Evolutionary conservation across 352 stramenopile genomes (phyloP).

Genomic region (Pythium utonaiense): DNA sequence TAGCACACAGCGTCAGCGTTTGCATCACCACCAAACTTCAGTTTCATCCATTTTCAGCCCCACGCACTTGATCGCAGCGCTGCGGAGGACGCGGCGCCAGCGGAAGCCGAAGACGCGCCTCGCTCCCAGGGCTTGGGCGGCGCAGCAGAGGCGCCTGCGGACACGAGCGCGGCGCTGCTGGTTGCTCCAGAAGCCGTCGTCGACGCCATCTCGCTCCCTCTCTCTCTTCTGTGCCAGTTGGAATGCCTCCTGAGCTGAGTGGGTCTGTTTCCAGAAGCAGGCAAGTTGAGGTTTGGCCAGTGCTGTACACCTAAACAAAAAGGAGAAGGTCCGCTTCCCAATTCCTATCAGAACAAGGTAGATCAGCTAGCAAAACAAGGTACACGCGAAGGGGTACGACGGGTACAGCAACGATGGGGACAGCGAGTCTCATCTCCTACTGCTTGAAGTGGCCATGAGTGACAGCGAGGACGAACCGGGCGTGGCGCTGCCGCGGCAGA

Average conservation of each 20-base stretch:
- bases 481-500: constrained; percentile 12
- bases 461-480: constrained; percentile 18
- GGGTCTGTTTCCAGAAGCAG: background rate
- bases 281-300: constrained; percentile 8
- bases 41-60: background rate
- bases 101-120: background rate
- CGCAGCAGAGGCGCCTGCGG: background rate
- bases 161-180: background rate
- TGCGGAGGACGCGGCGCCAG: background rate
- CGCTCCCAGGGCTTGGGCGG: constrained; percentile 15
- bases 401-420: too few species aligned
- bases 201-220: background rate
- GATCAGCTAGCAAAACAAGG: background rate
- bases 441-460: too few species aligned
- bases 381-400: too few species aligned
- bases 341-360: background rate
- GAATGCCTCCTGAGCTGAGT: background rate
- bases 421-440: too few species aligned
- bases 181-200: background rate
- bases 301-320: constrained; percentile 11
- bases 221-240: background rate
- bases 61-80: background rate
- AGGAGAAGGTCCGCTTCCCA: too few species aligned
- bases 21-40: background rate
- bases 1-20: background rate